Conservation (phyloP, 305 asterid genomes). For the Fraxinus velutina region DNA sequence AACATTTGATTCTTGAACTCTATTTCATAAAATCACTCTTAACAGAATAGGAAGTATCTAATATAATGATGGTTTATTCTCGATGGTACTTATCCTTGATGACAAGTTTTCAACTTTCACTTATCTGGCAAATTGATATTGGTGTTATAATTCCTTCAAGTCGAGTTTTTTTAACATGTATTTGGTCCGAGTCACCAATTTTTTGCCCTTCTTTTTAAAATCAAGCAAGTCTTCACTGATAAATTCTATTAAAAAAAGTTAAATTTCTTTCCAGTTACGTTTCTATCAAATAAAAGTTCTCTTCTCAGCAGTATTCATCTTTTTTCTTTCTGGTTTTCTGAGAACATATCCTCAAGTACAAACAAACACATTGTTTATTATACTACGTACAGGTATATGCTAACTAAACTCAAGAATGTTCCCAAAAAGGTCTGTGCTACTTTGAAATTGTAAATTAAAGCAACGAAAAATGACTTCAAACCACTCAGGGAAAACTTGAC, state of each 20-base stretch:
- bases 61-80: neutral
- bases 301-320: neutral
- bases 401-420: neutral
- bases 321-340: neutral
- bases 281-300: neutral
- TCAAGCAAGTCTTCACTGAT: neutral
- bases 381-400: neutral
- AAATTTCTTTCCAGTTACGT: neutral
- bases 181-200: neutral
- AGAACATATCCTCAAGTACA: neutral
- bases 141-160: neutral
- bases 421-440: neutral
- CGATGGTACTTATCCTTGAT: neutral
- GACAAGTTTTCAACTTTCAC: neutral
- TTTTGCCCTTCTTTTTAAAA: neutral
- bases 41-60: neutral
- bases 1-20: neutral
- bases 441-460: neutral
- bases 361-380: neutral
- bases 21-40: neutral
- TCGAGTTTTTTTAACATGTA: neutral
- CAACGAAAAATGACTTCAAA: neutral
- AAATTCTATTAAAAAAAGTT: neutral
- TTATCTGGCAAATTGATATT: neutral
- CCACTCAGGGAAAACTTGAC: neutral